These are phyloP conservation scores for Nigrospora oryzae DNA, from an alignment of 2,329 filamentous ascomycete genomes.

Conservation along the genomic window DNA sequence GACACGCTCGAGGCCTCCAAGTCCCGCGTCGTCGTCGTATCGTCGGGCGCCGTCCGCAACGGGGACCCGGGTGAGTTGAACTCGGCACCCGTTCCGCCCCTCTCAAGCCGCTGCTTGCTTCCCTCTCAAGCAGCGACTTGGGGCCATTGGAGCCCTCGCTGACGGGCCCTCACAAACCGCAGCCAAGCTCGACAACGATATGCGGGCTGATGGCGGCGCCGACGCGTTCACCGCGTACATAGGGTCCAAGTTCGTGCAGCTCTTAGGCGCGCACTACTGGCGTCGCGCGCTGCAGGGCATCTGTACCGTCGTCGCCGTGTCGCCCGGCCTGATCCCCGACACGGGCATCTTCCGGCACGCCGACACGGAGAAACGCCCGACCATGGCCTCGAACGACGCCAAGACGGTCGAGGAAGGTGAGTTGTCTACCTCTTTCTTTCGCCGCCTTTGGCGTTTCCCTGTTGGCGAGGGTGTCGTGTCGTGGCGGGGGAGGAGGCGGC, in stretches of 20 bases:
- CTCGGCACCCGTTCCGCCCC: too few species aligned
- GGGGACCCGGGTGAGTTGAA: slow-evolving; percentile 23
- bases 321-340: slow-evolving; percentile 41
- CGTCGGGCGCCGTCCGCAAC: slow-evolving; percentile 37
- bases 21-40: slow-evolving; percentile 40
- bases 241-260: slow-evolving; percentile 40
- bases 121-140: too few species aligned
- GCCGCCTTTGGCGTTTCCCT: too few species aligned
- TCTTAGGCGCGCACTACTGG: slow-evolving; percentile 47
- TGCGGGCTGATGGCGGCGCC: slow-evolving; percentile 25
- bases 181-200: slow-evolving; percentile 16
- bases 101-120: too few species aligned
- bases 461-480: too few species aligned
- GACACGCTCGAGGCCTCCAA: slow-evolving; percentile 37
- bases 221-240: slow-evolving; percentile 23
- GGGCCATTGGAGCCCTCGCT: too few species aligned
- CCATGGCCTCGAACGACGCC: slow-evolving; percentile 31
- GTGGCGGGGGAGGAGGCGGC: too few species aligned
- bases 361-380: slow-evolving; percentile 13
- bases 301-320: slow-evolving; percentile 41
- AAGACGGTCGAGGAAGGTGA: slow-evolving; percentile 37
- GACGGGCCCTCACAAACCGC: neutral
- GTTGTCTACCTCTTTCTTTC: neutral
- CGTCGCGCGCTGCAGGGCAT: slow-evolving; percentile 36
- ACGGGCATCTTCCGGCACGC: slow-evolving; percentile 30